Evolutionary conservation across 345 rosid species (phyloP).

Genomic region (Pistacia atlantica): DNA sequence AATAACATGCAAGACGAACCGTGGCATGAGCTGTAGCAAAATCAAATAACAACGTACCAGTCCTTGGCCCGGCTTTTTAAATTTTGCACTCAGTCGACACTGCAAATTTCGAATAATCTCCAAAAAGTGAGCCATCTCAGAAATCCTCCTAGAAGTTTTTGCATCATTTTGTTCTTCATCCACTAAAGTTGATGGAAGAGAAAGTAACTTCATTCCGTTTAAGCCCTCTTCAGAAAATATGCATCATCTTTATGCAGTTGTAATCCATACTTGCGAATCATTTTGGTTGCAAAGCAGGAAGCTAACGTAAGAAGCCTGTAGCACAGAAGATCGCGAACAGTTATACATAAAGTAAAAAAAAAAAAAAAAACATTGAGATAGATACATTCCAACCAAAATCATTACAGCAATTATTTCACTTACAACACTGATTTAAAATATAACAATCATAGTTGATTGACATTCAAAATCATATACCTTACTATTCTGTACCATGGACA

Average conservation of each 20-base stretch:
- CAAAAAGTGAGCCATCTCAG: conserved; percentile 79
- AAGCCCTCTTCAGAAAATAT: conserved; percentile 36
- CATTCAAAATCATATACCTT: conserved; percentile 2
- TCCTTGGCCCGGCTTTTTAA: conserved; percentile 71
- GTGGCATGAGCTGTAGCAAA: not conserved
- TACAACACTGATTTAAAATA: not conserved
- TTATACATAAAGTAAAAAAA: conserved; percentile 2
- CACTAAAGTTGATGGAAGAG: conserved; percentile 53
- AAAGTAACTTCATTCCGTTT: conserved; percentile 37
- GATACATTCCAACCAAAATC: conserved; percentile 1
- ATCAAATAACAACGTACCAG: conserved; percentile 44
- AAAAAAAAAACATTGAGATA: too few relatives aligned
- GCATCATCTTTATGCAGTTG: conserved; percentile 59
- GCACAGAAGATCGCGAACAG: conserved; percentile 25
- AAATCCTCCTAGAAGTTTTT: conserved; percentile 54
- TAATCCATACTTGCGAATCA: conserved; percentile 74
- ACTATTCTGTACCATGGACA: conserved; percentile 1
- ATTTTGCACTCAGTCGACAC: conserved; percentile 58
- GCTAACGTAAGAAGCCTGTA: conserved; percentile 85
- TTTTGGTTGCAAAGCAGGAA: conserved; percentile 76
- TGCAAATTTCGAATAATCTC: conserved; percentile 85
- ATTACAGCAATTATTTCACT: conserved; percentile 15
- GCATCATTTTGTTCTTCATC: conserved; percentile 40
- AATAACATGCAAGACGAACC: conserved; percentile 22
- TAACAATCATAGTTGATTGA: conserved; percentile 5